phyloP scores from a whole-genome alignment of 805 yeast genomes.

The Teunomyces atbi region DNA sequence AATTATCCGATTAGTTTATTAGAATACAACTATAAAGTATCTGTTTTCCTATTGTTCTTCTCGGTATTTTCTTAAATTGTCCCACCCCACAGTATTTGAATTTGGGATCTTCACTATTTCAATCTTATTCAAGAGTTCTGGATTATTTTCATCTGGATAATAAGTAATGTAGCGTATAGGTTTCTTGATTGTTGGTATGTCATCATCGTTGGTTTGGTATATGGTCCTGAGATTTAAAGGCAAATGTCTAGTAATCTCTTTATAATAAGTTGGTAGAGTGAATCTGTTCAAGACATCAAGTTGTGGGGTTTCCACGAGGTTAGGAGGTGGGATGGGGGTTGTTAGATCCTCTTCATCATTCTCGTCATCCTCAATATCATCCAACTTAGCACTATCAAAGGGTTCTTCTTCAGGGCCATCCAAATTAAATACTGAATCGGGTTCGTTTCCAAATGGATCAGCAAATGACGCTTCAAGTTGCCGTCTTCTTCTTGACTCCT shows the following conservation, averaged over 20 bases:
- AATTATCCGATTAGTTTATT: too few species aligned
- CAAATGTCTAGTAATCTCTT: constrained; percentile 29
- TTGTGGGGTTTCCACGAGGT: constrained; percentile 17
- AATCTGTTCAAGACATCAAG: constrained; percentile 26
- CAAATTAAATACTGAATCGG: constrained; percentile 7
- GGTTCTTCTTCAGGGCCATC: constrained; percentile 6
- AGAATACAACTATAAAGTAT: not conserved
- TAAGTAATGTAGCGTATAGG: constrained; percentile 33
- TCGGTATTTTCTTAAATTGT: constrained; percentile 36
- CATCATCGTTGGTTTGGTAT: constrained; percentile 7
- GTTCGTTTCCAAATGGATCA: constrained; percentile 14
- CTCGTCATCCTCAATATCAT: constrained; percentile 9
- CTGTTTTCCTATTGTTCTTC: constrained; percentile 1
- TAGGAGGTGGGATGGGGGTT: constrained; percentile 17
- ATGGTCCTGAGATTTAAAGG: constrained; percentile 26
- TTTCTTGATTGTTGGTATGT: constrained; percentile 23
- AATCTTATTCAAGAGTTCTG: constrained; percentile 34
- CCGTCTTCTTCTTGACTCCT: constrained; percentile 12
- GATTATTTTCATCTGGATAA: constrained; percentile 29
- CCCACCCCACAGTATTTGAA: constrained; percentile 44
- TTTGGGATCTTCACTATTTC: constrained; percentile 44
- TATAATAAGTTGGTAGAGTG: constrained; percentile 31
- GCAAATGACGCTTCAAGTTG: constrained; percentile 14
- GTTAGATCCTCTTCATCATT: constrained; percentile 11
- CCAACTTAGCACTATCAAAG: constrained; percentile 1